These are phyloP conservation scores for Fagus sylvatica DNA, from an alignment of 306 rosid genomes.

Conservation along the genomic window DNA sequence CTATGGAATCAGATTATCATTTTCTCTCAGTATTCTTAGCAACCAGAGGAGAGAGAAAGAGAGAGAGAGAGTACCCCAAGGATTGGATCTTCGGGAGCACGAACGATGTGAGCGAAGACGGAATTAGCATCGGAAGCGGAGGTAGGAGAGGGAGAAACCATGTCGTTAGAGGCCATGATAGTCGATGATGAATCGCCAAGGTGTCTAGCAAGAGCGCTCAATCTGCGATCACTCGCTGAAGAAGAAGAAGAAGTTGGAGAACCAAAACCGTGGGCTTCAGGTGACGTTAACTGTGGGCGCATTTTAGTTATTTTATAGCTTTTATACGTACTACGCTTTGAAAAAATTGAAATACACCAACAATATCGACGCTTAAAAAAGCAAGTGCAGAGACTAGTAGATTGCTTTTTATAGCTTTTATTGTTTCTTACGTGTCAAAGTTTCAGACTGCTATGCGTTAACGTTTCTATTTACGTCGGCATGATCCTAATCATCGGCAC, in stretches of 20 bases:
- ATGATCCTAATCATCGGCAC: too few relatives aligned
- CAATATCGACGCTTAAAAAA: too few relatives aligned
- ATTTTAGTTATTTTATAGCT: slow-evolving; percentile 24
- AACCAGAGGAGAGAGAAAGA: neutral
- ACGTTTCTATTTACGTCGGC: too few relatives aligned
- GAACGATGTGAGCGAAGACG: slow-evolving; percentile 78
- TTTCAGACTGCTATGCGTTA: too few relatives aligned
- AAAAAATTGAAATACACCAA: too few relatives aligned
- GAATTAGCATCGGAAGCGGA: slow-evolving; percentile 44
- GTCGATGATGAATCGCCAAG: slow-evolving; percentile 23
- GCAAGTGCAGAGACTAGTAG: too few relatives aligned
- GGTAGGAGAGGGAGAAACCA: slow-evolving; percentile 60
- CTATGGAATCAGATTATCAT: neutral
- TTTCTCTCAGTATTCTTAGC: neutral
- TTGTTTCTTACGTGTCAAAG: too few relatives aligned
- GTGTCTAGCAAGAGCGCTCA: slow-evolving; percentile 56
- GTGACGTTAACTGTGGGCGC: slow-evolving; percentile 64
- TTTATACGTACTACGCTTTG: neutral
- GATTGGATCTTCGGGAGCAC: slow-evolving; percentile 96
- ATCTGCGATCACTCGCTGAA: slow-evolving; percentile 62
- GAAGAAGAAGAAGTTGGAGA: slow-evolving; percentile 14
- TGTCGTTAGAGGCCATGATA: slow-evolving; percentile 42
- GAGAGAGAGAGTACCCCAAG: slow-evolving; percentile 67
- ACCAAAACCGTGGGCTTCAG: slow-evolving; percentile 14
- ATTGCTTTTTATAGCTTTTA: too few relatives aligned